Evolutionary conservation across 2,329 filamentous ascomycete genomes (phyloP).

Genomic region (Hypoxylon sp.): DNA sequence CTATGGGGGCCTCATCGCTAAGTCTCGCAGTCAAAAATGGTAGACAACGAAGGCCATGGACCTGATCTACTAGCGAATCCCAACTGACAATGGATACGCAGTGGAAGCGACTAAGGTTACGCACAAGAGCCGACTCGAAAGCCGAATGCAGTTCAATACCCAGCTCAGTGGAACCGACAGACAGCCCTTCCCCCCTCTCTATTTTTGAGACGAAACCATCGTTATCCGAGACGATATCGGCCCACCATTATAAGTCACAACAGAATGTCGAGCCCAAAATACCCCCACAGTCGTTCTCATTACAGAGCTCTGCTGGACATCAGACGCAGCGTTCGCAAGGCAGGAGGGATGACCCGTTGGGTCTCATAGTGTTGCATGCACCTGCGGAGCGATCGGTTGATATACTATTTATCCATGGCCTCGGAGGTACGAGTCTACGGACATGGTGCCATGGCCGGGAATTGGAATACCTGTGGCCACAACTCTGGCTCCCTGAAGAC

Average conservation of each 20-base stretch:
- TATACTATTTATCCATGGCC: slow-evolving; percentile 47
- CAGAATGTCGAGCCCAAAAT: not conserved
- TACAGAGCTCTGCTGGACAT: not conserved
- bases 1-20: not conserved
- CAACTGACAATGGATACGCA: slow-evolving; percentile 4
- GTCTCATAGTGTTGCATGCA: slow-evolving; percentile 32
- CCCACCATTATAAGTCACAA: not conserved
- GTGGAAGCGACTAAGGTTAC: slow-evolving; percentile 17
- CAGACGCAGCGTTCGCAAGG: not conserved
- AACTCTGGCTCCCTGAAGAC: slow-evolving; percentile 39
- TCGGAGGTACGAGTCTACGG: slow-evolving; percentile 40
- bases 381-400: slow-evolving; percentile 35
- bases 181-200: not conserved
- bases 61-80: not conserved
- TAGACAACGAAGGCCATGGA: not conserved
- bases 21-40: not conserved
- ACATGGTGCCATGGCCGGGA: slow-evolving; percentile 43
- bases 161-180: not conserved
- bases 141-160: slow-evolving; percentile 4
- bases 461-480: slow-evolving; percentile 40
- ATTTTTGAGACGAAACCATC: slow-evolving; percentile 1
- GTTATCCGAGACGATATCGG: slow-evolving; percentile 3
- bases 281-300: slow-evolving; percentile 5
- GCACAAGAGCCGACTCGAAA: slow-evolving; percentile 7
- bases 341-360: slow-evolving; percentile 28